These are phyloP conservation scores for Diplodia mutila DNA, from an alignment of 2,329 filamentous ascomycete species.

Conservation along the genomic window DNA sequence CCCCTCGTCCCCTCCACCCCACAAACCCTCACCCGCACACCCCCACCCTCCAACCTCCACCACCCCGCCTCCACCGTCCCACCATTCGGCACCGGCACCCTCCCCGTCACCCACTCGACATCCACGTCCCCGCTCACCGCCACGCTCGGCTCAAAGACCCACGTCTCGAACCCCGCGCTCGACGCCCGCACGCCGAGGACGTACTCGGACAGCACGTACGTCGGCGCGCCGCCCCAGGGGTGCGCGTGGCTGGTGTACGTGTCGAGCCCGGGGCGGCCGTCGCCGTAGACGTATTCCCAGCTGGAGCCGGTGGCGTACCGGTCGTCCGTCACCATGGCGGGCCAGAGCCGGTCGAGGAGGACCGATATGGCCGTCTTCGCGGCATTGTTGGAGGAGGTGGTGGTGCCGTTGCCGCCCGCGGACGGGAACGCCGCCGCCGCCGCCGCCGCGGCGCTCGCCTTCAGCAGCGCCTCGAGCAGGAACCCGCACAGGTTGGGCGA, in stretches of 20 bases:
- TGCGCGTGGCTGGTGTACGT: conserved; percentile 50
- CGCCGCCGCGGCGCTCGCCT: conserved; percentile 30
- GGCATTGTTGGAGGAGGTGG: too few species aligned
- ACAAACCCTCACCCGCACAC: conserved; percentile 1
- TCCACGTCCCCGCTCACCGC: not conserved
- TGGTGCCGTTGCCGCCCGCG: not conserved
- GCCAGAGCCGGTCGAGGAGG: conserved; percentile 48
- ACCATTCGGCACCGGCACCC: conserved; percentile 9
- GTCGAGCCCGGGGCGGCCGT: conserved; percentile 46
- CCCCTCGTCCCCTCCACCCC: conserved; percentile 9
- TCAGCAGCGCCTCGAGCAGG: conserved; percentile 44
- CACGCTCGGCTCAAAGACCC: conserved; percentile 8
- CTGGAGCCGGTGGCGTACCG: conserved; percentile 45
- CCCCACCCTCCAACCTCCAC: not conserved
- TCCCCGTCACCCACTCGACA: conserved; percentile 11
- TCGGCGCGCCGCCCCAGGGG: conserved; percentile 52
- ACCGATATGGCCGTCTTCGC: conserved; percentile 27
- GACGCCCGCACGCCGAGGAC: conserved; percentile 14
- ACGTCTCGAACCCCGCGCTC: not conserved
- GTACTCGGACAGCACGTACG: conserved; percentile 43
- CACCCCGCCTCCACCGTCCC: not conserved
- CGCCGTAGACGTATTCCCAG: conserved; percentile 52
- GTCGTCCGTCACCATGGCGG: conserved; percentile 46
- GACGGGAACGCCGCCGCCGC: too few species aligned
- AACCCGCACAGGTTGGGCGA: conserved; percentile 55